A percentile compares a stretch with the other conserved stretches of the same genome.
phyloP scores from a whole-genome alignment of 2,329 filamentous ascomycete genomes.

The Xylaria polymorpha region DNA sequence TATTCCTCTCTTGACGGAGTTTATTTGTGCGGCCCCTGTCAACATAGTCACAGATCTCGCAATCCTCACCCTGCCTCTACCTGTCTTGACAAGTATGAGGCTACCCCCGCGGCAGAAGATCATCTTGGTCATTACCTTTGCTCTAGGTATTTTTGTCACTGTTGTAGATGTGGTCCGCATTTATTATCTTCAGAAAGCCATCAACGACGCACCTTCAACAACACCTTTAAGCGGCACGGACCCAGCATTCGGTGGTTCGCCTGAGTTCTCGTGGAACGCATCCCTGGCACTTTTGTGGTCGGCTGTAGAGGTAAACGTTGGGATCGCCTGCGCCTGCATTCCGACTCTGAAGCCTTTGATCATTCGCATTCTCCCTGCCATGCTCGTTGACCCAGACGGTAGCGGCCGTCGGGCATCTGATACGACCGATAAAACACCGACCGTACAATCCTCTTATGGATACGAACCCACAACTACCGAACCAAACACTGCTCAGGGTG shows the following conservation, averaged over 20 bases:
- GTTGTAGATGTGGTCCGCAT: conserved; percentile 90
- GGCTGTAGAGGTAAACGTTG: conserved; percentile 88
- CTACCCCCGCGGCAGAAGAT: conserved; percentile 87
- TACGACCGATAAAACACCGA: conserved; percentile 45
- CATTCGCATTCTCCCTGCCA: conserved; percentile 68
- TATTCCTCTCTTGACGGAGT: conserved; percentile 70
- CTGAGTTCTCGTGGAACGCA: conserved; percentile 76
- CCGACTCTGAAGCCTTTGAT: conserved; percentile 90
- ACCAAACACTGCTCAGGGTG: conserved; percentile 26
- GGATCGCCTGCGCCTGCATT: conserved; percentile 91
- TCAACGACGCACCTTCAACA: conserved; percentile 56
- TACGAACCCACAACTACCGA: conserved; percentile 34
- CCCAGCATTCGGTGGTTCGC: conserved; percentile 63
- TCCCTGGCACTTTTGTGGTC: conserved; percentile 94
- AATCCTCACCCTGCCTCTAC: conserved; percentile 87
- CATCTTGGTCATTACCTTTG: conserved; percentile 87
- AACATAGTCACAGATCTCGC: conserved; percentile 93
- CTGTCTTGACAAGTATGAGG: conserved; percentile 86
- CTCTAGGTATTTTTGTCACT: conserved; percentile 86
- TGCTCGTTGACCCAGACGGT: conserved; percentile 65
- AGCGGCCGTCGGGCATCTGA: conserved; percentile 51
- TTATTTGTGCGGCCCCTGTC: conserved; percentile 82
- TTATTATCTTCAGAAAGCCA: conserved; percentile 85
- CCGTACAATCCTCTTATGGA: conserved; percentile 41
- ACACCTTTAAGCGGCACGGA: conserved; percentile 52